Evolutionary conservation across 1,139 yeast species (phyloP).

Genomic region (Candida sp.): DNA sequence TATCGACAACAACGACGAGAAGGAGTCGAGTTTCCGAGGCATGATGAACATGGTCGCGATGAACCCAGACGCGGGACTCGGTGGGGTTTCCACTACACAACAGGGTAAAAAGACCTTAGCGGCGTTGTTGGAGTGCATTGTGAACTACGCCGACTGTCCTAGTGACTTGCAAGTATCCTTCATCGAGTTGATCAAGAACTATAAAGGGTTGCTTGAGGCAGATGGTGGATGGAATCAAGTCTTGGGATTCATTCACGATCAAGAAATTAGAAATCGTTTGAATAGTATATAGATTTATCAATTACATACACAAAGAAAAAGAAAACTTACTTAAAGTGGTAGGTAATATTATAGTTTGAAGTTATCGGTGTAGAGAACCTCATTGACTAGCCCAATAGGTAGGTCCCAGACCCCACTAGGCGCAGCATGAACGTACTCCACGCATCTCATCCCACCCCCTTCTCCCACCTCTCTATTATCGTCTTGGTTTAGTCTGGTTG

Average conservation of each 20-base stretch:
- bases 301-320: not conserved
- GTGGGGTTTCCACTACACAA: slow-evolving; percentile 48
- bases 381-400: slow-evolving; percentile 74
- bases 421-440: slow-evolving; percentile 49
- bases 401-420: slow-evolving; percentile 89
- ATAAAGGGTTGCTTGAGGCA: slow-evolving; percentile 53
- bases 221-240: slow-evolving; percentile 35
- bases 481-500: not conserved
- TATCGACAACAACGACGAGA: slow-evolving; percentile 83
- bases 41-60: slow-evolving; percentile 67
- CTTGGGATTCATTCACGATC: slow-evolving; percentile 31
- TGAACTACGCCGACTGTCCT: slow-evolving; percentile 59
- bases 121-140: slow-evolving; percentile 66
- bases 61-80: slow-evolving; percentile 69
- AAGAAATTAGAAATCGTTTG: slow-evolving; percentile 17
- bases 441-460: slow-evolving; percentile 16
- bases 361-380: slow-evolving; percentile 54
- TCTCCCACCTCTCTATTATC: no score
- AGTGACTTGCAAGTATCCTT: slow-evolving; percentile 47
- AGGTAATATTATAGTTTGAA: slow-evolving; percentile 1
- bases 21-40: slow-evolving; percentile 79
- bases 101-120: slow-evolving; percentile 51
- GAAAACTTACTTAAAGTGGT: not conserved
- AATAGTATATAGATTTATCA: slow-evolving; percentile 8
- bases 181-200: slow-evolving; percentile 47